Evolutionary conservation across 345 rosid species (phyloP).

Genomic region (Mallotus nudiflorus): DNA sequence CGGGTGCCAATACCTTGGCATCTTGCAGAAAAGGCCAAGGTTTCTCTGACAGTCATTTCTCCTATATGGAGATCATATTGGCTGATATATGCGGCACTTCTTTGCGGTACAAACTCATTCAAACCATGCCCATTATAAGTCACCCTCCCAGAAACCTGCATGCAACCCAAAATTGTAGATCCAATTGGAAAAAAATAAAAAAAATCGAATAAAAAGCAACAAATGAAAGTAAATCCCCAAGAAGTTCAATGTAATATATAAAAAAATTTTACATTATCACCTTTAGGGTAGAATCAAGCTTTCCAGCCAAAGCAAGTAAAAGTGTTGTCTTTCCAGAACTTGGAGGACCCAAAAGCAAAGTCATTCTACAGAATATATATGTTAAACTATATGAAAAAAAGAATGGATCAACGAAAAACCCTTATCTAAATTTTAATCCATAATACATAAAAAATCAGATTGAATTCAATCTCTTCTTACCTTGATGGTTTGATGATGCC

Average conservation of each 20-base stretch:
- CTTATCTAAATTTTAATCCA: background rate
- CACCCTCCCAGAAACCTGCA: constrained; percentile 35
- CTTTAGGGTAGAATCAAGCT: constrained; percentile 40
- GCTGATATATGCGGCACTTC: constrained; percentile 43
- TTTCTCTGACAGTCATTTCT: constrained; percentile 47
- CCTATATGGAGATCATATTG: constrained; percentile 39
- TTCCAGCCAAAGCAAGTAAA: constrained; percentile 49
- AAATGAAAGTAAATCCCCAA: background rate
- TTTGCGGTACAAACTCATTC: constrained; percentile 41
- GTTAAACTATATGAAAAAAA: background rate
- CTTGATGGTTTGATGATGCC: constrained; percentile 58
- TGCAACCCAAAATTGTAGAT: no score
- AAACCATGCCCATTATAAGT: constrained; percentile 38
- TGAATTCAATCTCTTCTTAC: constrained; percentile 12
- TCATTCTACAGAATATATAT: constrained; percentile 32
- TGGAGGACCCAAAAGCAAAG: constrained; percentile 53
- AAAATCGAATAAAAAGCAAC: background rate
- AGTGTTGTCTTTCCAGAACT: constrained; percentile 56
- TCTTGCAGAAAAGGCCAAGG: constrained; percentile 41
- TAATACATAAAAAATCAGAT: background rate
- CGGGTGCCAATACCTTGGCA: constrained; percentile 43
- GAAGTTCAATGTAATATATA: background rate
- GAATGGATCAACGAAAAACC: background rate
- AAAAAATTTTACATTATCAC: constrained; percentile 11
- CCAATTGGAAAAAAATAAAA: no score